phyloP scores from a whole-genome alignment of 2,329 filamentous ascomycete species.

The Colletotrichum destructivum region DNA sequence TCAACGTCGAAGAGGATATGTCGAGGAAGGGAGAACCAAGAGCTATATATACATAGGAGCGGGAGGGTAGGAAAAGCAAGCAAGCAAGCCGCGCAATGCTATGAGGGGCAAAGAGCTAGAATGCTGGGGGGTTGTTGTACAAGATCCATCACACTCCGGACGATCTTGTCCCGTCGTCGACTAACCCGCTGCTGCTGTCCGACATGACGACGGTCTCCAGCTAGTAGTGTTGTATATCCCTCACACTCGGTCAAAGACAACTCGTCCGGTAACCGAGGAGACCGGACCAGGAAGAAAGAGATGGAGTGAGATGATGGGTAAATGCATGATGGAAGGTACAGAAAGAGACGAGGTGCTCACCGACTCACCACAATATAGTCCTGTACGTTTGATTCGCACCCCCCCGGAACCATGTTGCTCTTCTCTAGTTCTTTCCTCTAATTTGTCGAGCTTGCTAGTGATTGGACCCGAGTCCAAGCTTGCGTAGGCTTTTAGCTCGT shows the following conservation, averaged over 20 bases:
- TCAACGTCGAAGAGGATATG: not conserved
- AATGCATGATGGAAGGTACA: not conserved
- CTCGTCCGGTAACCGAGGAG: conserved; percentile 27
- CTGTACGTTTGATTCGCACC: conserved; percentile 2
- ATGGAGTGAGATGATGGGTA: conserved; percentile 16
- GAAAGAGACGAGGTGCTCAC: conserved; percentile 16
- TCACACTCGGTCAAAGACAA: conserved; percentile 35
- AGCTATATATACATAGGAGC: conserved; percentile 33
- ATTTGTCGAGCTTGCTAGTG: conserved; percentile 32
- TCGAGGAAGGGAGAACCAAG: not conserved
- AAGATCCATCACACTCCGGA: conserved; percentile 37
- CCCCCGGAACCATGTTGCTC: conserved; percentile 4
- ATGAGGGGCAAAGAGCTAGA: not conserved
- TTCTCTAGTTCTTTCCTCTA: conserved; percentile 10
- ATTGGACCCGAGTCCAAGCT: conserved; percentile 27
- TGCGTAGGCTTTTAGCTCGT: conserved; percentile 29
- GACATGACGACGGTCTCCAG: conserved; percentile 23
- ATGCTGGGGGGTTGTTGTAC: conserved; percentile 35
- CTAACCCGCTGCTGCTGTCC: conserved; percentile 22
- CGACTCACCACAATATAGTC: conserved; percentile 32
- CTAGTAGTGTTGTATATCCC: conserved; percentile 31
- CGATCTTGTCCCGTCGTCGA: conserved; percentile 39
- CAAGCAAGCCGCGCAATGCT: not conserved
- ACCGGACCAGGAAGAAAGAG: not conserved
- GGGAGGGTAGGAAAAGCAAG: not conserved